phyloP scores from a whole-genome alignment of 139 green algal species.

The Zygnema cylindricum region DNA sequence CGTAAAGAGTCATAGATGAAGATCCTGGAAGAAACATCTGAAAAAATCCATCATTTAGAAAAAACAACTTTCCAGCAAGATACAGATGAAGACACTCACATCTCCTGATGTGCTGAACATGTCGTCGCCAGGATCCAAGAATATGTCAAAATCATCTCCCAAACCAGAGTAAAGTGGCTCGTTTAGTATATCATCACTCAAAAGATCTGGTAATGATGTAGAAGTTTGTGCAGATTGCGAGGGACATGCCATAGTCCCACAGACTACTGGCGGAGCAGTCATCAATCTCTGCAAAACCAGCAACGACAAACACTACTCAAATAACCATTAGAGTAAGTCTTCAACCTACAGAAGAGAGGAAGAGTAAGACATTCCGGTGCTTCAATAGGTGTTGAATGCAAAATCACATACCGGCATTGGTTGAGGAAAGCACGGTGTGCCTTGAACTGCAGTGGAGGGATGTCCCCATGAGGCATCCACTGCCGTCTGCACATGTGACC shows the following conservation, averaged over 20 bases:
- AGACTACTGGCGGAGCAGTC: background rate
- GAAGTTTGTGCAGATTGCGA: background rate
- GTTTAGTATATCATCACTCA: background rate
- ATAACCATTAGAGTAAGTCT: too few relatives aligned
- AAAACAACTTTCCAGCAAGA: too few relatives aligned
- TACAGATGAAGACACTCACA: too few relatives aligned
- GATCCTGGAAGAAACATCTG: too few relatives aligned
- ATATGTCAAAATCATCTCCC: background rate
- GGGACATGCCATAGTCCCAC: too few relatives aligned
- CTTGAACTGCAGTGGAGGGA: background rate
- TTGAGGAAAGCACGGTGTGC: slow-evolving; percentile 28
- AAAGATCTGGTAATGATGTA: background rate
- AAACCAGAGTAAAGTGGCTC: background rate
- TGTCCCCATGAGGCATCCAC: slow-evolving; percentile 23
- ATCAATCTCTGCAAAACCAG: background rate
- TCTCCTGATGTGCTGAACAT: background rate
- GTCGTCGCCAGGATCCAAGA: background rate
- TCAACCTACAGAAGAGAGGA: too few relatives aligned
- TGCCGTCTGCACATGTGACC: background rate
- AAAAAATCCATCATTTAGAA: too few relatives aligned
- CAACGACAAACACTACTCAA: too few relatives aligned
- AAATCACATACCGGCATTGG: background rate
- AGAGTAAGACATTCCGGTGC: too few relatives aligned
- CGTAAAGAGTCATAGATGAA: too few relatives aligned
- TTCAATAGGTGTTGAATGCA: too few relatives aligned